Base-by-base conservation (phyloP, 2,329 filamentous ascomycete genomes). In the Dactylonectria estremocensis region DNA sequence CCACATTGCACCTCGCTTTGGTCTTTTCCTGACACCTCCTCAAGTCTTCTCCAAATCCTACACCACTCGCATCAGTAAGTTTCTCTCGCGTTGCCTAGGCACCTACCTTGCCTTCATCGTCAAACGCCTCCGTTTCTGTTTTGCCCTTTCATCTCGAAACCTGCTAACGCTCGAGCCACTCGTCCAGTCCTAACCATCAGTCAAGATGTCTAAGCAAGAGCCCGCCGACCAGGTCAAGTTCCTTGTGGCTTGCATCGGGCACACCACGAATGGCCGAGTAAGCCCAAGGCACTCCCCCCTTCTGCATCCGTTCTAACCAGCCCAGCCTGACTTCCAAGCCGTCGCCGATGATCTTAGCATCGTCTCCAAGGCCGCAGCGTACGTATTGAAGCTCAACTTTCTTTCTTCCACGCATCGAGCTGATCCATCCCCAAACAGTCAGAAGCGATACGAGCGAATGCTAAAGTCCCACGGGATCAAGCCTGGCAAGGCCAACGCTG, bases 331-430 rank as follows among this genome's bases (percentile, higher is more conserved):
- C 74, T 93, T 92, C 71, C 81, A 79, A 6, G 84, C 85, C 55
- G 92, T 94, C n/a, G 89, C 90, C 11, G 81, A 84, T 16, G 90
- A 93, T 73, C 88, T 90, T 48, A 81, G 79, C 22, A 91, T 93
- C 43, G 84, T 91, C 37, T 84, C 81, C 78, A 92, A 92, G 80
- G 90, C 87, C 14, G 92, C 92, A 22, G 91, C 91, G 92, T 93
- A 86, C 85, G 91, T 87, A 18, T 10, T 3, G n/a, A 24, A 22
- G 40, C 16, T 49, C 13, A n/a, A 4, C 28, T 48, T 2, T 50
- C 14, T 14, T 18, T 20, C 13, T 48, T 33, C 28, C 5, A 14
- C 2, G 9, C 9, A 14, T 28, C 37, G 53, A 50, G 40, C 48
- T 64, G 31, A 65, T 53, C 24, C 16, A 35, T n/a, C 35, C 7